Percentiles rank a stretch among this genome's conserved stretches.
Evolutionary conservation across 2,329 filamentous ascomycete genomes (phyloP).

Genomic region (Colletotrichum cuscutae): DNA sequence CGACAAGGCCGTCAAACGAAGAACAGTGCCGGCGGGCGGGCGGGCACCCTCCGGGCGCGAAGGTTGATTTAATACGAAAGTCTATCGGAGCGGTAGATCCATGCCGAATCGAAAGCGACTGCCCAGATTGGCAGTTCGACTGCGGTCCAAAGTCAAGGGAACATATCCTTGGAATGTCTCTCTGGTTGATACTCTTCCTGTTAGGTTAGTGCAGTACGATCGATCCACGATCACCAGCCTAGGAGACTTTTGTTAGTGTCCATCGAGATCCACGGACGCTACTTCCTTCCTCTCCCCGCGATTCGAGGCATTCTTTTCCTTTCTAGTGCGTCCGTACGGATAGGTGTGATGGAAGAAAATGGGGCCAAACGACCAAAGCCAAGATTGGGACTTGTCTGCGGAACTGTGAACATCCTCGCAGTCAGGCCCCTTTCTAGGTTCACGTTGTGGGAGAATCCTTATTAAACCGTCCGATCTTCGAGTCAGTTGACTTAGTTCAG

Average conservation of each 20-base stretch:
- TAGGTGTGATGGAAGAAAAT: background rate
- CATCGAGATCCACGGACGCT: background rate
- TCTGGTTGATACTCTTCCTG: background rate
- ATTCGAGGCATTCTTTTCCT: background rate
- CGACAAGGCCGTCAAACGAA: background rate
- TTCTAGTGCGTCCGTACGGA: background rate
- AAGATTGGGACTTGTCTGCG: background rate
- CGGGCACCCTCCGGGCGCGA: background rate
- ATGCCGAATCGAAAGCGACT: background rate
- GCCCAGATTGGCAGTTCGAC: background rate
- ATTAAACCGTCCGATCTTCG: conserved; percentile 14
- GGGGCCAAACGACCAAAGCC: background rate
- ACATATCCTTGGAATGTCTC: background rate
- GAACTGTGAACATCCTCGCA: background rate
- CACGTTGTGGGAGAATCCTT: background rate
- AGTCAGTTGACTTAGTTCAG: conserved; percentile 28
- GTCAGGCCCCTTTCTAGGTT: background rate
- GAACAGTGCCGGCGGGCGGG: background rate
- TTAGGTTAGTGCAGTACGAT: background rate
- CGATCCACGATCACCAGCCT: background rate
- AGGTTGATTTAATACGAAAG: background rate
- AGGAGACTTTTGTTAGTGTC: background rate
- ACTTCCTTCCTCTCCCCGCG: background rate
- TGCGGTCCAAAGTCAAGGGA: background rate
- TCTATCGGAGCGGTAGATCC: background rate